A percentile compares a stretch with the other conserved stretches of the same genome.
phyloP scores from a whole-genome alignment of 768 basidiomycete genomes.

The Hortiboletus campestris region DNA sequence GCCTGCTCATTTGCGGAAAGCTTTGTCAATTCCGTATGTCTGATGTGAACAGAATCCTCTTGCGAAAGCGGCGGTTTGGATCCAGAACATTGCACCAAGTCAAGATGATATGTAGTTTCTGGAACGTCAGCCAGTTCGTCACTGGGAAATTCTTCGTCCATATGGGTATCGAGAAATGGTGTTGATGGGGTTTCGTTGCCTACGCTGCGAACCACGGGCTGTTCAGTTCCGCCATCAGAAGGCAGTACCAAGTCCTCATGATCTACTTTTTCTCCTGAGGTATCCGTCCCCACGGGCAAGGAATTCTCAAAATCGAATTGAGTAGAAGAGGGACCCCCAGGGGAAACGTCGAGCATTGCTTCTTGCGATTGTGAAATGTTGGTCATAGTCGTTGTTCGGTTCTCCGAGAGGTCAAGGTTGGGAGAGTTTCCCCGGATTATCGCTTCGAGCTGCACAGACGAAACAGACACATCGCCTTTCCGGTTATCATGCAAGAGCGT shows the following conservation, averaged over 20 bases:
- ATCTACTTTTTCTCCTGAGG: background rate
- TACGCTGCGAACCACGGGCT: background rate
- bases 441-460: background rate
- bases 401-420: background rate
- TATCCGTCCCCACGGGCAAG: background rate
- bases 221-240: constrained; percentile 1
- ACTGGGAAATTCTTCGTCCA: background rate
- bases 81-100: background rate
- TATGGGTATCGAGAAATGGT: background rate
- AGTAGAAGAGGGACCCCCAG: background rate
- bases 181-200: background rate
- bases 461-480: background rate
- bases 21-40: background rate
- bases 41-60: background rate
- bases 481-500: background rate
- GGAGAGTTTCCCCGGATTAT: background rate
- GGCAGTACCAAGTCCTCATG: background rate
- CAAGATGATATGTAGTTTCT: background rate
- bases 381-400: background rate
- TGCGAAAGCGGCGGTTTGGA: background rate
- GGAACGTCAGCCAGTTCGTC: background rate
- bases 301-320: background rate
- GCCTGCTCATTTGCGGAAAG: background rate
- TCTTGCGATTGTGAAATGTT: constrained; percentile 4
- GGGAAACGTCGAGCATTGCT: background rate